A percentile compares a stretch with the other conserved stretches of the same genome.
These are phyloP conservation scores for Tricholoma terreum DNA, from an alignment of 768 basidiomycete species.

Conservation along the genomic window DNA sequence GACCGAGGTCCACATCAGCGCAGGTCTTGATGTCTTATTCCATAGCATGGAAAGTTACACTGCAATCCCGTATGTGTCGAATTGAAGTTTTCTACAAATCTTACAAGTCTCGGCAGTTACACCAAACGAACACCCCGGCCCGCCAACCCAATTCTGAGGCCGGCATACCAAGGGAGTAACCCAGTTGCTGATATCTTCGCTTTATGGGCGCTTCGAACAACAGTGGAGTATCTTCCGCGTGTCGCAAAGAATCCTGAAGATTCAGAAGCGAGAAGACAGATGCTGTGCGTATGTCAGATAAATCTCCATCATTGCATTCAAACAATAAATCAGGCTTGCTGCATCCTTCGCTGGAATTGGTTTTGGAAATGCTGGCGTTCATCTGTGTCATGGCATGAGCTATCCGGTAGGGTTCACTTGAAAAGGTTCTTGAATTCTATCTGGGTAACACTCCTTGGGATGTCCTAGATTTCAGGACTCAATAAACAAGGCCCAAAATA, in stretches of 20 bases:
- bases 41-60: constrained; percentile 95
- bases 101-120: constrained; percentile 48
- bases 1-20: constrained; percentile 86
- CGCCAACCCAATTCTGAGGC: constrained; percentile 83
- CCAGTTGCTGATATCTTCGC: constrained; percentile 96
- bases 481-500: constrained; percentile 95
- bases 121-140: constrained; percentile 88
- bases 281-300: constrained; percentile 58
- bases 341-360: constrained; percentile 95
- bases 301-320: background rate
- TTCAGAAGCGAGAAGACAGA: constrained; percentile 80
- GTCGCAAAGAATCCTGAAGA: constrained; percentile 79
- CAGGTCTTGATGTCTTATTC: constrained; percentile 95
- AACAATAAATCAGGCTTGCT: constrained; percentile 57
- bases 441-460: background rate
- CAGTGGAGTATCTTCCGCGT: constrained; percentile 84
- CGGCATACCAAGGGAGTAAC: constrained; percentile 92
- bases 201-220: constrained; percentile 87
- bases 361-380: constrained; percentile 91
- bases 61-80: constrained; percentile 77
- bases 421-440: background rate
- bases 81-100: constrained; percentile 3
- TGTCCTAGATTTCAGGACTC: constrained; percentile 75
- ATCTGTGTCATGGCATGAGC: constrained; percentile 87
- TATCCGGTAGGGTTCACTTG: constrained; percentile 60